Evolutionary conservation across 1,139 yeast species (phyloP).

Genomic region (Suzukiozyma palmioleophila): DNA sequence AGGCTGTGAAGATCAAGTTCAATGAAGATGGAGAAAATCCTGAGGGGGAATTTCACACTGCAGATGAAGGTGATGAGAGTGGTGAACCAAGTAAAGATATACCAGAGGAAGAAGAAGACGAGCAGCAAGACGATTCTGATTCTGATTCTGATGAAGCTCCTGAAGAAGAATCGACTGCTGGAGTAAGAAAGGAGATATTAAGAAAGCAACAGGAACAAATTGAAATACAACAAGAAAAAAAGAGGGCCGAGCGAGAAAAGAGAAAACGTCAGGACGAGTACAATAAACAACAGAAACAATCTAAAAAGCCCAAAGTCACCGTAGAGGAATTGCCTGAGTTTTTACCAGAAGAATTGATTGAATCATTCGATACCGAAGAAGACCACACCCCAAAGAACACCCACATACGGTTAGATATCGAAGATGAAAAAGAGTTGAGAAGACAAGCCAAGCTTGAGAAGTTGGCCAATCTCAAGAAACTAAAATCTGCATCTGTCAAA

Average conservation of each 20-base stretch:
- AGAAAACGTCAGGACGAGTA: constrained; percentile 46
- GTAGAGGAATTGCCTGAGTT: constrained; percentile 42
- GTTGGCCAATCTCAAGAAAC: constrained; percentile 36
- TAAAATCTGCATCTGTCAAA: constrained; percentile 33
- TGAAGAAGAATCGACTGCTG: constrained; percentile 38
- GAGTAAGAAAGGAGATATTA: constrained; percentile 27
- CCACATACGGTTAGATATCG: constrained; percentile 38
- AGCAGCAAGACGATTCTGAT: constrained; percentile 18
- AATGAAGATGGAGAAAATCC: constrained; percentile 19
- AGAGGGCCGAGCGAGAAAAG: constrained; percentile 39
- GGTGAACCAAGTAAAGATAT: constrained; percentile 11
- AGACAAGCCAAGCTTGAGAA: constrained; percentile 35
- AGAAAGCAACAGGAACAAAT: constrained; percentile 30
- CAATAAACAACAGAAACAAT: constrained; percentile 46
- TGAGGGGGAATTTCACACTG: constrained; percentile 16
- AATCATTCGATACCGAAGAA: constrained; percentile 19
- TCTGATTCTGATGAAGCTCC: constrained; percentile 45
- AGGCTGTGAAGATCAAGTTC: constrained; percentile 20
- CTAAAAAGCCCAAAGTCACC: constrained; percentile 15
- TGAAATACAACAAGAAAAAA: constrained; percentile 29
- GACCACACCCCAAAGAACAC: constrained; percentile 15
- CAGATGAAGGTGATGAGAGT: constrained; percentile 13
- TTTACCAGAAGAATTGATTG: constrained; percentile 46
- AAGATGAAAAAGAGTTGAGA: constrained; percentile 20
- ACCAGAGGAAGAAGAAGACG: constrained; percentile 11